Percentiles rank a stretch among this genome's conserved stretches.
These are phyloP conservation scores for Geotrichum aggregatum DNA, from an alignment of 1,139 yeast genomes.

Conservation along the genomic window DNA sequence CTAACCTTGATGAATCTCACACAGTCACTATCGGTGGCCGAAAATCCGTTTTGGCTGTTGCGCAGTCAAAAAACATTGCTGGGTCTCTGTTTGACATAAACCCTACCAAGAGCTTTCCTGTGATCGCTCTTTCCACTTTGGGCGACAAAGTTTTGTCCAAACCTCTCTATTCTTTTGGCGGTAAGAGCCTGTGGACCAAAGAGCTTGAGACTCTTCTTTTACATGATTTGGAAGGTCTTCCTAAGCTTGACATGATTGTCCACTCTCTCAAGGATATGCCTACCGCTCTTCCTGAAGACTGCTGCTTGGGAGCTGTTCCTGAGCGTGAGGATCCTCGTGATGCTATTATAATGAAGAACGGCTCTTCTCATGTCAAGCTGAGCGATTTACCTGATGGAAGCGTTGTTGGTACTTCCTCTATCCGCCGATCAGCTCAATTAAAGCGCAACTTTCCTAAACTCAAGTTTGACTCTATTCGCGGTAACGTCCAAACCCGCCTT, in stretches of 20 bases:
- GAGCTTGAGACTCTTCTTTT: conserved; percentile 79
- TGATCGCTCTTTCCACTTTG: conserved; percentile 74
- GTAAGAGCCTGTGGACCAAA: conserved; percentile 93
- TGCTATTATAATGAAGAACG: conserved; percentile 76
- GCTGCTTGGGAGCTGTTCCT: conserved; percentile 81
- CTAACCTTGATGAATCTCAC: conserved; percentile 8
- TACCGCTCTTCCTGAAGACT: conserved; percentile 82
- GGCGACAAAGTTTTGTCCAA: conserved; percentile 84
- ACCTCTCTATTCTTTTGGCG: conserved; percentile 92
- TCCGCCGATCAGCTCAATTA: conserved; percentile 82
- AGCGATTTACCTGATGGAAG: conserved; percentile 81
- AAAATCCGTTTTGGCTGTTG: conserved; percentile 79
- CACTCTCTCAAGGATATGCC: conserved; percentile 96
- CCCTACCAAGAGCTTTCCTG: conserved; percentile 63
- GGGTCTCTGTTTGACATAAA: conserved; percentile 47
- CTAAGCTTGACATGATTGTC: conserved; percentile 79
- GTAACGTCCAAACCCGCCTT: conserved; percentile 80
- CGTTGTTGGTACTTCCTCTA: conserved; percentile 89
- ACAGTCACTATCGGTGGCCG: conserved; percentile 68
- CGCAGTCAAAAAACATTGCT: conserved; percentile 75
- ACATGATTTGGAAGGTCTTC: conserved; percentile 55
- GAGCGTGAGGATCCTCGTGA: conserved; percentile 90
- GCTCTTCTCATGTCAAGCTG: conserved; percentile 58
- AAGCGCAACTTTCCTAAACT: conserved; percentile 56
- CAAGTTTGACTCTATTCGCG: conserved; percentile 75